phyloP scores from a whole-genome alignment of 148 eudicot genomes.

The Rhododendron williamsianum region DNA sequence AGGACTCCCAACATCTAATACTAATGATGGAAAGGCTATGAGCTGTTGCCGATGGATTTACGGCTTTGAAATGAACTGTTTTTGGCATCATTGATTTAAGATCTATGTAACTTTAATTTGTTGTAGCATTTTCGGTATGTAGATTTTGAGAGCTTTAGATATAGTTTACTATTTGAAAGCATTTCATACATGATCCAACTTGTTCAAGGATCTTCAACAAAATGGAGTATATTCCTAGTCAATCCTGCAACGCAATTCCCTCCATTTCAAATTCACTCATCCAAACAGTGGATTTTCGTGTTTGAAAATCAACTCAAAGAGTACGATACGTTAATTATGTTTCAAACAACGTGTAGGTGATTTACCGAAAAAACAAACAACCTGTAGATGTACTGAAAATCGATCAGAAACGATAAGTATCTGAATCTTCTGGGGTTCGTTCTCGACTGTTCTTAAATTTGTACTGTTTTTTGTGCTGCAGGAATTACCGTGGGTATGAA shows the following conservation, averaged over 20 bases:
- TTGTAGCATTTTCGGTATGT: neutral
- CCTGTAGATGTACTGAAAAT: neutral
- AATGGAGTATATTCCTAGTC: neutral
- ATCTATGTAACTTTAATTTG: neutral
- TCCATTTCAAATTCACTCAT: neutral
- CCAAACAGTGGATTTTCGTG: neutral
- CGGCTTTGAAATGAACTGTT: neutral
- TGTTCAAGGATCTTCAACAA: neutral
- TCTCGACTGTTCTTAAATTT: neutral
- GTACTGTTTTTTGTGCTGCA: constrained; percentile 16
- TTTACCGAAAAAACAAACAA: neutral
- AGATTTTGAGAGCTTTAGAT: neutral
- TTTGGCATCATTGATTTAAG: neutral
- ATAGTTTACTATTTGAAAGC: neutral
- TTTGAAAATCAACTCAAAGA: neutral
- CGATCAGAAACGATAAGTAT: neutral
- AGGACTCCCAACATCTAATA: neutral
- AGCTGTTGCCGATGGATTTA: neutral
- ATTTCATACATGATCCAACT: neutral
- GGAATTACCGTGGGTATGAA: constrained; percentile 76
- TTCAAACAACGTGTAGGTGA: neutral
- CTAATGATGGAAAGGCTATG: neutral
- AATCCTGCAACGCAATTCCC: neutral
- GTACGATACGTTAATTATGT: neutral
- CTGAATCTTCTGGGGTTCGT: neutral